Percentiles rank a stretch among this genome's conserved stretches.
Conservation (phyloP, 108 stramenopile genomes). For the Nitzschia palea region DNA sequence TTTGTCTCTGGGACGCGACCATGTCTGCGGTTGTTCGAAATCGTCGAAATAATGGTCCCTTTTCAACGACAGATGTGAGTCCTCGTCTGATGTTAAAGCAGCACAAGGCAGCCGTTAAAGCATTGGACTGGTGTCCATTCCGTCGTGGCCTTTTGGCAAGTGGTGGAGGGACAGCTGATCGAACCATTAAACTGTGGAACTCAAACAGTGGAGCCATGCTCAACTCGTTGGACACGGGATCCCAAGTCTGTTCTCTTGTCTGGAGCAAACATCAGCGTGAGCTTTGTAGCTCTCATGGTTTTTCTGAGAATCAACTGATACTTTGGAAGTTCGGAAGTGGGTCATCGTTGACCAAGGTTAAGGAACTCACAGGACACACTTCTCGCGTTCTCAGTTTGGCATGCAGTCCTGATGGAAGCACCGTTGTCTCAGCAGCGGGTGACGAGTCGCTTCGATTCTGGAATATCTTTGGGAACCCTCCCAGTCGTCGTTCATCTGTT, state of each 20-base stretch:
- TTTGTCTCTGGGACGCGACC: constrained; percentile 96
- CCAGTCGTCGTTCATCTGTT: constrained; percentile 38
- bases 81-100: constrained; percentile 83
- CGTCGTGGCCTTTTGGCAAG: constrained; percentile 96
- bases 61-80: constrained; percentile 66
- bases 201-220: constrained; percentile 89
- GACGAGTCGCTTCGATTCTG: constrained; percentile 99
- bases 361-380: constrained; percentile 96
- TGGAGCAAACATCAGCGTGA: constrained; percentile 96
- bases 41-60: constrained; percentile 18
- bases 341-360: constrained; percentile 92
- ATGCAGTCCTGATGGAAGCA: constrained; percentile 91
- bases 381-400: constrained; percentile 94
- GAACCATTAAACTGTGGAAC: constrained; percentile 99
- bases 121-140: constrained; percentile 98
- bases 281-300: constrained; percentile 94
- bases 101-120: constrained; percentile 99
- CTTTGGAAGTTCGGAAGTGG: constrained; percentile 93
- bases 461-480: constrained; percentile 91
- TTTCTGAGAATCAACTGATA: constrained; percentile 94
- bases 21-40: constrained; percentile 47
- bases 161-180: constrained; percentile 98
- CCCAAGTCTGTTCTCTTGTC: constrained; percentile 94
- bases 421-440: constrained; percentile 95
- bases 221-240: constrained; percentile 96